A percentile compares a stretch with the other conserved stretches of the same genome.
Conservation (phyloP, 148 eudicot genomes). For the Rheum nobile region DNA sequence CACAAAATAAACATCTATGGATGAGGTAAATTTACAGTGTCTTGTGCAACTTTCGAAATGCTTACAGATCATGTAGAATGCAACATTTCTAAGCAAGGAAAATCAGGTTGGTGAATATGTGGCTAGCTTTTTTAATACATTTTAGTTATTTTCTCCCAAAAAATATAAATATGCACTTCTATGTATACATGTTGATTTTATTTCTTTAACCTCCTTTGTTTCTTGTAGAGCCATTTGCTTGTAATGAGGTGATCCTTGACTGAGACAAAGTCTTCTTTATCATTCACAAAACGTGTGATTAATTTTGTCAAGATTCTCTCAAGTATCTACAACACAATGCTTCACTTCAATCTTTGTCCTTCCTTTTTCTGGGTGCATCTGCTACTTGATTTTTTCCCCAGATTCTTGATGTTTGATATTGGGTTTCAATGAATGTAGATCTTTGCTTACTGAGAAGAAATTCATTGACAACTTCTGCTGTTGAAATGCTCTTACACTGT, state of each 20-base stretch:
- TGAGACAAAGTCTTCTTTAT: constrained; percentile 35
- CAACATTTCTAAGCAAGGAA: too few relatives aligned
- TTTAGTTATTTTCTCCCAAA: not conserved
- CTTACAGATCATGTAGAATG: constrained; percentile 84
- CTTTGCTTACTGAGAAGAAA: constrained; percentile 44
- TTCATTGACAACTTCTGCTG: too few relatives aligned
- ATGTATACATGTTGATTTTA: too few relatives aligned
- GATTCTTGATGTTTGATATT: not conserved
- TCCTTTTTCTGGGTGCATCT: not conserved
- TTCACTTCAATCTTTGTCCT: not conserved
- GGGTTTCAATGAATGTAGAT: constrained; percentile 29
- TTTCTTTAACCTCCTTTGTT: too few relatives aligned
- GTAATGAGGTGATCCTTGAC: constrained; percentile 44
- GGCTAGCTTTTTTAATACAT: not conserved
- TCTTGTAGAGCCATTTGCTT: too few relatives aligned
- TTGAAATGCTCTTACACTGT: too few relatives aligned
- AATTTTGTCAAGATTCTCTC: constrained; percentile 77
- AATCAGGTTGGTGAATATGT: constrained; percentile 46
- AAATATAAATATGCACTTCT: not conserved
- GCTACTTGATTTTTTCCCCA: not conserved
- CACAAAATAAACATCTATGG: constrained; percentile 29
- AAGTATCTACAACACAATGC: constrained; percentile 28
- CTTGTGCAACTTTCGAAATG: constrained; percentile 60
- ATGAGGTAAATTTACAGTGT: constrained; percentile 38
- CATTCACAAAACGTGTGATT: constrained; percentile 52